Evolutionary conservation across 225 moss, liverwort and hornwort genomes (phyloP).

Genomic region (Climacium dendroides): DNA sequence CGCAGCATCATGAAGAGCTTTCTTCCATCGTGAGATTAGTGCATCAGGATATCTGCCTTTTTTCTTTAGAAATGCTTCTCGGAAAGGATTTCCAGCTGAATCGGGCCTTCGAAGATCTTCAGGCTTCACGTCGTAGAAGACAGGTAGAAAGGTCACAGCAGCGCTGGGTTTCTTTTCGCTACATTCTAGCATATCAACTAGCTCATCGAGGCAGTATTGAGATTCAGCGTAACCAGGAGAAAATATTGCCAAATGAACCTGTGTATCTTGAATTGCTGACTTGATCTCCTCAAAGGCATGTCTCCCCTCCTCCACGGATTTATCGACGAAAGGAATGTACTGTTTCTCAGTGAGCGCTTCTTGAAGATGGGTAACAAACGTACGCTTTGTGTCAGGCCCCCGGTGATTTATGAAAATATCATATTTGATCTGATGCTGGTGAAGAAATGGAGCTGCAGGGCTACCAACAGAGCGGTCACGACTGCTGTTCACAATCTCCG

Average conservation of each 20-base stretch:
- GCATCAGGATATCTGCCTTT: not conserved
- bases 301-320: not conserved
- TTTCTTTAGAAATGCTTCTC: not conserved
- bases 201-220: slow-evolving; percentile 1
- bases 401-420: slow-evolving; percentile 21
- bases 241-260: slow-evolving; percentile 4
- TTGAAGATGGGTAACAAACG: not conserved
- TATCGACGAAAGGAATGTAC: not conserved
- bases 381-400: not conserved
- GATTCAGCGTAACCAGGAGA: slow-evolving; percentile 4
- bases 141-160: slow-evolving; percentile 1
- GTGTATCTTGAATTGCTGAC: not conserved
- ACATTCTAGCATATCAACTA: slow-evolving; percentile 1
- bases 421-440: not conserved
- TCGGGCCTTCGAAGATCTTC: not conserved
- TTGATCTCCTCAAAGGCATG: not conserved
- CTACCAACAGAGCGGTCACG: not conserved
- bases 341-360: not conserved
- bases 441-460: not conserved
- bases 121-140: slow-evolving; percentile 9
- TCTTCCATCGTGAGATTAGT: not conserved
- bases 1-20: slow-evolving; percentile 6
- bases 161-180: not conserved
- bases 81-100: not conserved
- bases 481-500: not conserved